These are phyloP conservation scores for Trichoderma sp. DNA, from an alignment of 2,329 filamentous ascomycete species.

Conservation along the genomic window DNA sequence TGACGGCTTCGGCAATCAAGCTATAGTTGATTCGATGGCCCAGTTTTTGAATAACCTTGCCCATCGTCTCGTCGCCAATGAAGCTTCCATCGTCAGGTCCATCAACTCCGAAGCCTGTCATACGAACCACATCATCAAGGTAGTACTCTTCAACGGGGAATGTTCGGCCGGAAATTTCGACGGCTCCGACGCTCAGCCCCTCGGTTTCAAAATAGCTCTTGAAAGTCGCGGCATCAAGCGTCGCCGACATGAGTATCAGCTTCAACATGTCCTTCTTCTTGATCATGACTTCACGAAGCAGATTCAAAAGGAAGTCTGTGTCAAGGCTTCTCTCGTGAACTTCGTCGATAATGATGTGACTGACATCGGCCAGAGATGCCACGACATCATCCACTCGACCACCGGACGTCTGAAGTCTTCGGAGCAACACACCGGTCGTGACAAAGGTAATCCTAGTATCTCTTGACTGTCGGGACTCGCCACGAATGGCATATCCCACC, in stretches of 20 bases:
- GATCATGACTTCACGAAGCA: conserved; percentile 79
- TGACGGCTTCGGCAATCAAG: conserved; percentile 77
- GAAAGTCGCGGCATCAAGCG: conserved; percentile 85
- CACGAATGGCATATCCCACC: conserved; percentile 88
- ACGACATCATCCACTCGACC: conserved; percentile 78
- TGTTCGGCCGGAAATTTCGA: conserved; percentile 87
- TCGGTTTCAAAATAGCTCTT: conserved; percentile 76
- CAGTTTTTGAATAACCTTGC: conserved; percentile 69
- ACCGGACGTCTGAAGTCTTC: conserved; percentile 87
- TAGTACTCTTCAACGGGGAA: conserved; percentile 90
- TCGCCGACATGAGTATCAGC: conserved; percentile 94
- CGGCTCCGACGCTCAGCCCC: conserved; percentile 68
- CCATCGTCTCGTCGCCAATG: conserved; percentile 58
- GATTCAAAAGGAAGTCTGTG: conserved; percentile 87
- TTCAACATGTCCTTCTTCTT: conserved; percentile 78
- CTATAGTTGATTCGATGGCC: conserved; percentile 91
- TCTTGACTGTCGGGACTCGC: conserved; percentile 74
- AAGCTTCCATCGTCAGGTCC: conserved; percentile 46
- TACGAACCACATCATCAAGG: conserved; percentile 80
- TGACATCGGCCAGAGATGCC: conserved; percentile 82
- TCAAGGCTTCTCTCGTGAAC: conserved; percentile 95
- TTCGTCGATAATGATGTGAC: conserved; percentile 93
- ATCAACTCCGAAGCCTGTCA: conserved; percentile 70
- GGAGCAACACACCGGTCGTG: conserved; percentile 88
- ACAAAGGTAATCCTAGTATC: conserved; percentile 92